Conservation (phyloP, 345 rosid species). For the Lenwebbia sp. region DNA sequence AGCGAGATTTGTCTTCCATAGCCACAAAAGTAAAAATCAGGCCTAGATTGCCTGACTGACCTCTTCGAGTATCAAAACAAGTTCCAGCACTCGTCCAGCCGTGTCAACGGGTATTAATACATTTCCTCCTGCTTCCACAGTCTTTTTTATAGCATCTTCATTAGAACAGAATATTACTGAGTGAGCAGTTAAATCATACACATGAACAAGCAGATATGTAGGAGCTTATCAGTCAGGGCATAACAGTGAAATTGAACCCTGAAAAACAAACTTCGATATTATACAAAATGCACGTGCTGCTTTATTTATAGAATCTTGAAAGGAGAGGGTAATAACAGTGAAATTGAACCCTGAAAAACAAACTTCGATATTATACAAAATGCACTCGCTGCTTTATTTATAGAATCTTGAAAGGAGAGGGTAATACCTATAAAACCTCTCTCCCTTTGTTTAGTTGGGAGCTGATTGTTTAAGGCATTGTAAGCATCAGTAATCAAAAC, state of each 20-base stretch:
- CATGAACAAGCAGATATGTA: not conserved
- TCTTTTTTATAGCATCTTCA: conserved; percentile 54
- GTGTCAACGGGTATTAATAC: conserved; percentile 90
- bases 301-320: too few species aligned
- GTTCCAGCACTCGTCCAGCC: conserved; percentile 89
- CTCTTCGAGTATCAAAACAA: conserved; percentile 84
- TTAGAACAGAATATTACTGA: not conserved
- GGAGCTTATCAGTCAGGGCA: not conserved
- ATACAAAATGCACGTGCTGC: too few species aligned
- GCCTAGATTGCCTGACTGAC: conserved; percentile 17
- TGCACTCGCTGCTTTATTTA: not conserved
- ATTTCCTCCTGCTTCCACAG: conserved; percentile 77
- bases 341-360: not conserved
- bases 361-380: not conserved
- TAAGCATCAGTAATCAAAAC: conserved; percentile 93
- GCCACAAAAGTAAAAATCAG: conserved; percentile 2
- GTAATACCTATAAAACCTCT: conserved; percentile 56
- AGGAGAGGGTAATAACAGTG: too few species aligned
- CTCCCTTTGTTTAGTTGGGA: conserved; percentile 79
- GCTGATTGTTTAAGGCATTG: conserved; percentile 79
- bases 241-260: not conserved
- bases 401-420: not conserved
- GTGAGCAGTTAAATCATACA: not conserved
- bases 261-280: not conserved
- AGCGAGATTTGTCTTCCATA: conserved; percentile 9